Evolutionary conservation across 768 basidiomycete species (phyloP).

Genomic region (Kwoniella dendrophila): DNA sequence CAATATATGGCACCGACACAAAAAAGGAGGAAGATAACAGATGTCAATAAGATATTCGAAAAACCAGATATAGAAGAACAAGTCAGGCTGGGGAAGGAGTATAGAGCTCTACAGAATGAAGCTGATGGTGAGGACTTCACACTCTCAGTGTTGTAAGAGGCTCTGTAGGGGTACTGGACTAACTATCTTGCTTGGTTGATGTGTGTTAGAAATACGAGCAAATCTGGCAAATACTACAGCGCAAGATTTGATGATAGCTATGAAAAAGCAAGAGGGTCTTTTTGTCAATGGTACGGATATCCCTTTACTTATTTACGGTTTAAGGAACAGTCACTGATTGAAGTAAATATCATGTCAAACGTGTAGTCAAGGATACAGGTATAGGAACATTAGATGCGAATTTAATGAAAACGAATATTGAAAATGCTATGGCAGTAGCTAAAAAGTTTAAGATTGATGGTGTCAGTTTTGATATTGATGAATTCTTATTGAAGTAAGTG

Average conservation of each 20-base stretch:
- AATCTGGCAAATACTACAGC: constrained; percentile 31
- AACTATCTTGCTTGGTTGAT: not conserved
- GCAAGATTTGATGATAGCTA: constrained; percentile 17
- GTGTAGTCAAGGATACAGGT: constrained; percentile 65
- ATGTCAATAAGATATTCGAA: constrained; percentile 34
- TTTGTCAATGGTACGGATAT: constrained; percentile 28
- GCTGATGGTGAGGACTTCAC: constrained; percentile 36
- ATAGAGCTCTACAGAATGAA: constrained; percentile 34
- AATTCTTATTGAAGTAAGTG: constrained; percentile 68
- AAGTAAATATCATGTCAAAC: not conserved
- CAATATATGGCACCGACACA: constrained; percentile 1
- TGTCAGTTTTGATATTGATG: constrained; percentile 87
- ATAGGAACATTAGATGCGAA: constrained; percentile 89
- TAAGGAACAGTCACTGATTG: constrained; percentile 4
- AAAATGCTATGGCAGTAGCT: constrained; percentile 81
- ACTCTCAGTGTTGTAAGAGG: not conserved
- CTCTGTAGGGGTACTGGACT: not conserved
- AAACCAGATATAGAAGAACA: constrained; percentile 29
- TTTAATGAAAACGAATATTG: constrained; percentile 74
- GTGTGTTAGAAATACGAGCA: constrained; percentile 26
- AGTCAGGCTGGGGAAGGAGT: constrained; percentile 27
- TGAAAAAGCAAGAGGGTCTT: constrained; percentile 23
- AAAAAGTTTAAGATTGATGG: constrained; percentile 84
- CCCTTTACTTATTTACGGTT: not conserved
- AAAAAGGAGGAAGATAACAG: constrained; percentile 23